phyloP scores from a whole-genome alignment of 768 basidiomycete genomes.

The Mycena polygramma region DNA sequence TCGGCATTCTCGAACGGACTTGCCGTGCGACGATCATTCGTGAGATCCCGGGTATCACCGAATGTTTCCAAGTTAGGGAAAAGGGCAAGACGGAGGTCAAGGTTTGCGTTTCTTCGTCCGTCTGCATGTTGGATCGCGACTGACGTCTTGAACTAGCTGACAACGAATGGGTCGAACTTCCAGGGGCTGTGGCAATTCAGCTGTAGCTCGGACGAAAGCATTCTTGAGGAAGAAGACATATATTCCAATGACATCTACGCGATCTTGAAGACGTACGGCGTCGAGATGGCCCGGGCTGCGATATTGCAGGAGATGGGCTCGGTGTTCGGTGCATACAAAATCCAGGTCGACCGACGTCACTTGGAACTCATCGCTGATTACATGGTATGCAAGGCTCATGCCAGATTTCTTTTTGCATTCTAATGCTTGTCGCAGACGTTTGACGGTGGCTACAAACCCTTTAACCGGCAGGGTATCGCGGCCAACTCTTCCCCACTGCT shows the following conservation, averaged over 20 bases:
- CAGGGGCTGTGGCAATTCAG: conserved; percentile 88
- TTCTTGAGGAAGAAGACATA: conserved; percentile 83
- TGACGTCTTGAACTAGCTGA: conserved; percentile 61
- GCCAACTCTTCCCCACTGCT: conserved; percentile 95
- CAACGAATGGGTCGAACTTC: conserved; percentile 95
- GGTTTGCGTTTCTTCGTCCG: conserved; percentile 51
- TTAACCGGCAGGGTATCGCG: conserved; percentile 96
- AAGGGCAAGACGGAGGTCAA: conserved; percentile 65
- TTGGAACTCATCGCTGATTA: conserved; percentile 98
- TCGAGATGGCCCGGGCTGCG: conserved; percentile 94
- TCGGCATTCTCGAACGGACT: conserved; percentile 91
- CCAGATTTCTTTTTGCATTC: conserved; percentile 3
- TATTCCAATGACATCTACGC: conserved; percentile 97
- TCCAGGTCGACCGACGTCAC: conserved; percentile 94
- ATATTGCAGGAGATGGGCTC: conserved; percentile 93
- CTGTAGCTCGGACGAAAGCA: conserved; percentile 62
- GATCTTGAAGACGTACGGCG: conserved; percentile 91
- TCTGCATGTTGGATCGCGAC: conserved; percentile 1
- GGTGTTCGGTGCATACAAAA: conserved; percentile 96
- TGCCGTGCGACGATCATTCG: conserved; percentile 89
- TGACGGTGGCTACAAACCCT: conserved; percentile 97
- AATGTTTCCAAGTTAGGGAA: conserved; percentile 85
- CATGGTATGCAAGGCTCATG: conserved; percentile 75
- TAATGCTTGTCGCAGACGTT: conserved; percentile 77
- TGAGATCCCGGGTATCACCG: conserved; percentile 89